Base-by-base conservation (phyloP, 345 rosid species). In the Brassica nigra region DNA sequence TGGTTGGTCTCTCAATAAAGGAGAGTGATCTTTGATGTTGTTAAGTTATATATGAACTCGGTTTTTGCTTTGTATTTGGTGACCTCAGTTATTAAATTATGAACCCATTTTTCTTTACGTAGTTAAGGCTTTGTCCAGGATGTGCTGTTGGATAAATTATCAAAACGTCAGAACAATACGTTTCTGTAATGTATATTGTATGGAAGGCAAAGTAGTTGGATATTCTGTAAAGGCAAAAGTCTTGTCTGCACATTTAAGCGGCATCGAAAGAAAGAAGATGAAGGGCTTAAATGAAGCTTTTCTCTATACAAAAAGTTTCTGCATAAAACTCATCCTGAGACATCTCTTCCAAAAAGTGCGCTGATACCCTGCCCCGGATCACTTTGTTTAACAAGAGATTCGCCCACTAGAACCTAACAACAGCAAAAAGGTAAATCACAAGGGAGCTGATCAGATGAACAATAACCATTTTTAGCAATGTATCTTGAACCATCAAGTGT, bases 401-500 rank as follows among this genome's bases (percentile, higher is more conserved):
- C 97, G n/a, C 99, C 97, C 14, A 93, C 99, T 84, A 95, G 83
- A 69, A 91, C 93, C 99, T 95, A 86, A 75, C 16, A 28, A 47
- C 6, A 57, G 62, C 47, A 75, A 14, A 73, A 15, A 73, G 20
- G 18, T 67, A 54, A 42, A 68, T 28, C 67, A 80, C 37, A 28
- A 47, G 16, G 20, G 18, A 63, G 33, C 8, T 31, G 33, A 39
- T 61, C 15, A 59, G 62, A 9, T 58, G 37, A 71, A 52, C 12
- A 28, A 68, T 39, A 31, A 52, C 49, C 67, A 76, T 16, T 58
- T 54, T 39, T 52, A 63, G 68, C 15, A 61, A 59, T 62, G 36
- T 9, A 20, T 59, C 47, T 55, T 61, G 36, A 57, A 14, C 34
- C 47, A 44, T 68, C 1, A 39, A 62, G 58, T 28, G 20, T 29